phyloP scores from a whole-genome alignment of 78 protist species.

The Goniomonas avonlea region DNA sequence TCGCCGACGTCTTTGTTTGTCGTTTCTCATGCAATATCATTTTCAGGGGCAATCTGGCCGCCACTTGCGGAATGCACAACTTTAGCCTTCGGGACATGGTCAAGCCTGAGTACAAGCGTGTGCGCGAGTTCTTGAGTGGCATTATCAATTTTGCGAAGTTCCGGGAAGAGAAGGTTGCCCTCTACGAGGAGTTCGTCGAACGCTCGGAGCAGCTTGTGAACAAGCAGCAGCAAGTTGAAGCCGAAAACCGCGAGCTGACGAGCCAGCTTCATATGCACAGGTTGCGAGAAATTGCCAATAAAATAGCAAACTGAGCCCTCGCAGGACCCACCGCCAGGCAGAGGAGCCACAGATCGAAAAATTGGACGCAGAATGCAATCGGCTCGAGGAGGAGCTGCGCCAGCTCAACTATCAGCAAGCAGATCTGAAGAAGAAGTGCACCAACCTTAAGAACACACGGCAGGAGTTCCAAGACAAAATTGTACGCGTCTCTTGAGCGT shows the following conservation, averaged over 20 bases:
- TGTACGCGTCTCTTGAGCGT: too few relatives aligned
- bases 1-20: not conserved
- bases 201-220: not conserved
- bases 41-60: not conserved
- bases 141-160: slow-evolving; percentile 20
- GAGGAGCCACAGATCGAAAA: not conserved
- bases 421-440: not conserved
- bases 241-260: not conserved
- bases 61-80: not conserved
- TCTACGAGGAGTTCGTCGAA: slow-evolving; percentile 1
- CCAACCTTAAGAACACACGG: not conserved
- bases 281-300: too few relatives aligned
- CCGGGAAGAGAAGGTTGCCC: slow-evolving; percentile 17
- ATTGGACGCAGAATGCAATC: not conserved
- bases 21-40: too few relatives aligned
- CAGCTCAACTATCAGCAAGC: not conserved
- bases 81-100: not conserved
- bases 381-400: not conserved
- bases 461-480: not conserved
- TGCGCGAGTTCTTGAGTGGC: slow-evolving; percentile 18
- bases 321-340: not conserved
- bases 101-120: not conserved
- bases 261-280: not conserved
- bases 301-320: too few relatives aligned
- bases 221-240: not conserved